Percentiles rank a stretch among this genome's conserved stretches.
phyloP scores from a whole-genome alignment of 768 basidiomycete genomes.

The Suillus luteus region DNA sequence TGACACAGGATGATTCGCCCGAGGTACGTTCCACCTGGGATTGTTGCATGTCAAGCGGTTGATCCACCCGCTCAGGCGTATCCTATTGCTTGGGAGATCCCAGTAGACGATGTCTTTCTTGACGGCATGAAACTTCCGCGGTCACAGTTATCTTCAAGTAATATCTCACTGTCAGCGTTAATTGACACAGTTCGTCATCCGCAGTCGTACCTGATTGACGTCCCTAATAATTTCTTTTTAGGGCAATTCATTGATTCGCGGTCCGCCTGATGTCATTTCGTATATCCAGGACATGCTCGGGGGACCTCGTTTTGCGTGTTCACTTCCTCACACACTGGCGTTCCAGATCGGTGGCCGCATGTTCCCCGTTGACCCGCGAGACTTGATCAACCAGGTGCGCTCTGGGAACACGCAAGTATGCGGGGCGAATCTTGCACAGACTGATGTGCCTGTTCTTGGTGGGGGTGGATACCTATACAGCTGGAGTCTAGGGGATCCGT shows the following conservation, averaged over 20 bases:
- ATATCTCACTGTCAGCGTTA: conserved; percentile 60
- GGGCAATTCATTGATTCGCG: conserved; percentile 80
- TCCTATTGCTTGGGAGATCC: conserved; percentile 72
- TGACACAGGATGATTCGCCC: conserved; percentile 55
- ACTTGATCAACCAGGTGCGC: conserved; percentile 54
- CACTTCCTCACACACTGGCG: conserved; percentile 58
- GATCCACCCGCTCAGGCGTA: conserved; percentile 42
- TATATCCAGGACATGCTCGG: conserved; percentile 48
- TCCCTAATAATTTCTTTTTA: conserved; percentile 26
- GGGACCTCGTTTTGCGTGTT: conserved; percentile 54
- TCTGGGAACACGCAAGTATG: conserved; percentile 46
- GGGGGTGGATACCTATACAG: conserved; percentile 61
- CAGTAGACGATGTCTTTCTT: conserved; percentile 70
- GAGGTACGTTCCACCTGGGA: conserved; percentile 47
- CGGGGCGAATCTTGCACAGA: conserved; percentile 54
- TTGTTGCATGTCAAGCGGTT: neutral
- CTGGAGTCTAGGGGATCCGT: conserved; percentile 79
- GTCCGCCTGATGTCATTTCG: conserved; percentile 64
- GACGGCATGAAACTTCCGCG: conserved; percentile 62
- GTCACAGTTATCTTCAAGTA: conserved; percentile 49
- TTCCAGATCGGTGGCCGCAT: conserved; percentile 69
- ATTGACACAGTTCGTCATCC: conserved; percentile 60
- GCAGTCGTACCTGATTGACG: conserved; percentile 3
- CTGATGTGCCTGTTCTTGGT: conserved; percentile 60
- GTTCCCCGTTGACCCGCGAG: conserved; percentile 77